A percentile compares a stretch with the other conserved stretches of the same genome.
phyloP scores from a whole-genome alignment of 148 eudicot species.

The Heliosperma pusillum region DNA sequence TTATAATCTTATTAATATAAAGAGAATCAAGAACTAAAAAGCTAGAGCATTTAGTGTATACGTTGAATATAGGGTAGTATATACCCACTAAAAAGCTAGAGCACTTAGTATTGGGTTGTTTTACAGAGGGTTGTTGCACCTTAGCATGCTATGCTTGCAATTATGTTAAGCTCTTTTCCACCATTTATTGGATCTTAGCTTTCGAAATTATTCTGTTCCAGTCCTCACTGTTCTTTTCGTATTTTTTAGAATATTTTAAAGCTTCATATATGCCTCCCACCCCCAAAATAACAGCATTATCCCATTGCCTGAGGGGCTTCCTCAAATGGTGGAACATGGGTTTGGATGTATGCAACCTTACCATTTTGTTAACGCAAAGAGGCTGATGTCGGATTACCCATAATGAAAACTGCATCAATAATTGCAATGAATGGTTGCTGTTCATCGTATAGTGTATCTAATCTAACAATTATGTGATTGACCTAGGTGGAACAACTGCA shows the following conservation, averaged over 20 bases:
- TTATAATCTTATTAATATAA: not conserved
- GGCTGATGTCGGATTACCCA: not conserved
- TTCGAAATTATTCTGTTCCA: not conserved
- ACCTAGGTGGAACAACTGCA: conserved; percentile 77
- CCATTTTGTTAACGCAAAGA: not conserved
- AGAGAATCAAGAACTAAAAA: not conserved
- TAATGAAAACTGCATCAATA: not conserved
- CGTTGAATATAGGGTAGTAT: too few relatives aligned
- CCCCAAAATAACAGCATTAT: not conserved
- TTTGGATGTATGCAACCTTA: not conserved
- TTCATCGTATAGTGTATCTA: not conserved
- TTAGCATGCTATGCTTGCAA: not conserved
- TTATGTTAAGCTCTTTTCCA: not conserved
- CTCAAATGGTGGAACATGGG: not conserved
- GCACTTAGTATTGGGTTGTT: too few relatives aligned
- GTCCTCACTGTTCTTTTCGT: not conserved
- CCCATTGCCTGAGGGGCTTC: not conserved
- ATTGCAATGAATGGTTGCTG: not conserved
- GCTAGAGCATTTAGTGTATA: not conserved
- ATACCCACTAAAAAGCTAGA: too few relatives aligned
- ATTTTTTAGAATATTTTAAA: not conserved
- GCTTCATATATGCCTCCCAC: not conserved
- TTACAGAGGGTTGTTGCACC: not conserved
- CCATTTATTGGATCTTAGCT: not conserved
- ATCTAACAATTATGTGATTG: conserved; percentile 3